These are phyloP conservation scores for Fusarium austroafricanum DNA, from an alignment of 2,329 filamentous ascomycete species.

Conservation along the genomic window DNA sequence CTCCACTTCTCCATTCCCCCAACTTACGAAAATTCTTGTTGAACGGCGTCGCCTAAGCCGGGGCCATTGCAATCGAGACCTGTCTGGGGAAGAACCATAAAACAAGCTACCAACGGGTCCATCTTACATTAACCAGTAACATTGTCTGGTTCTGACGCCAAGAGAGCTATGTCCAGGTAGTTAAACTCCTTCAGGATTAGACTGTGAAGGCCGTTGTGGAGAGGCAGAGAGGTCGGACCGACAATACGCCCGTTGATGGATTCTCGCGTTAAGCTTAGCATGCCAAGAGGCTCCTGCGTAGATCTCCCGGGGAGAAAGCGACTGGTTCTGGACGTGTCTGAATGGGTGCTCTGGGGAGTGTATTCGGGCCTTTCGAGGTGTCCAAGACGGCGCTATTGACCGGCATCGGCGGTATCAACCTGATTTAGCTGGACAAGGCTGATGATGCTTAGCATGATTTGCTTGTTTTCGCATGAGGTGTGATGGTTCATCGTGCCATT, in stretches of 20 bases:
- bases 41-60: constrained; percentile 21
- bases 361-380: constrained; percentile 30
- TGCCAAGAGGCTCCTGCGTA: constrained; percentile 3
- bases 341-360: background rate
- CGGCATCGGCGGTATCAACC: constrained; percentile 25
- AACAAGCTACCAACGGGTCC: constrained; percentile 24
- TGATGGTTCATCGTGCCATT: background rate
- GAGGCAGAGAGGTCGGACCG: constrained; percentile 27
- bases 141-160: background rate
- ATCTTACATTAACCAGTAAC: background rate
- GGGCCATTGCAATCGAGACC: constrained; percentile 8
- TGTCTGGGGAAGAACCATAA: constrained; percentile 39
- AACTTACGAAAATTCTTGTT: constrained; percentile 17
- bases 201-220: constrained; percentile 10
- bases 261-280: constrained; percentile 26
- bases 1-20: constrained; percentile 23
- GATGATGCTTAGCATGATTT: background rate
- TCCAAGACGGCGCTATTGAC: constrained; percentile 17
- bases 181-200: background rate
- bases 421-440: background rate
- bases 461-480: background rate
- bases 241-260: constrained; percentile 26
- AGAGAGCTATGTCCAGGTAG: background rate
- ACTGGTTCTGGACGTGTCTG: background rate
- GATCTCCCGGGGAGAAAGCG: constrained; percentile 24